These are phyloP conservation scores for Heritiera fomes DNA, from an alignment of 345 rosid genomes.

Conservation along the genomic window DNA sequence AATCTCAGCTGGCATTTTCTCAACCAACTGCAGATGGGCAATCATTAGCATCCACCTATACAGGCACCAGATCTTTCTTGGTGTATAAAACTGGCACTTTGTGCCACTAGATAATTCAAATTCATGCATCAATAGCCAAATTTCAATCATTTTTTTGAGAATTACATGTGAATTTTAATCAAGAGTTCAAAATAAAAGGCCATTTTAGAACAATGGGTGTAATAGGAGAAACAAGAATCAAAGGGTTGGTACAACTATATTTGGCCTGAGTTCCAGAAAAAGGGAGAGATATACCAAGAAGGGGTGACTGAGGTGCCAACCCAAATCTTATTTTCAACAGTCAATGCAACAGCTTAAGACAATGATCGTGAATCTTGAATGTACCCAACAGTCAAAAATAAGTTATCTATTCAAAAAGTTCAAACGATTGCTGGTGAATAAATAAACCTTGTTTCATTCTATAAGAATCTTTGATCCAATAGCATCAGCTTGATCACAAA, in stretches of 20 bases:
- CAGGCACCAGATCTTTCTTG: constrained; percentile 47
- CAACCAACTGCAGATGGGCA: constrained; percentile 72
- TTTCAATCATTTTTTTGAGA: too few relatives aligned
- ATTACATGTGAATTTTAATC: too few relatives aligned
- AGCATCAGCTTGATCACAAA: not conserved
- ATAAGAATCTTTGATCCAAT: not conserved
- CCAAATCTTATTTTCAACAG: not conserved
- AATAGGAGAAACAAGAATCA: too few relatives aligned
- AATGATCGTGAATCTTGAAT: not conserved
- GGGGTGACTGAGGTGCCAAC: not conserved
- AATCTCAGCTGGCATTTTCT: constrained; percentile 72
- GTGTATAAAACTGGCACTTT: constrained; percentile 48
- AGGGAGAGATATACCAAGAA: not conserved
- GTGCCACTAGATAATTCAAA: too few relatives aligned
- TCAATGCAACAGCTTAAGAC: not conserved
- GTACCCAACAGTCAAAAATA: not conserved
- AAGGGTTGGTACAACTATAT: not conserved
- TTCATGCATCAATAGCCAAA: not conserved
- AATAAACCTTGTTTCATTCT: not conserved
- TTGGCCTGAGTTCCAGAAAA: not conserved
- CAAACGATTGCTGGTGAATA: not conserved
- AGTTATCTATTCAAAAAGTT: not conserved
- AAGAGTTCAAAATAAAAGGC: too few relatives aligned
- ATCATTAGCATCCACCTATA: constrained; percentile 59
- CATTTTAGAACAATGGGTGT: not conserved